Percentiles rank a stretch among this genome's conserved stretches.
Conservation (phyloP, 805 yeast species). For the Kodamaea laetipori region DNA sequence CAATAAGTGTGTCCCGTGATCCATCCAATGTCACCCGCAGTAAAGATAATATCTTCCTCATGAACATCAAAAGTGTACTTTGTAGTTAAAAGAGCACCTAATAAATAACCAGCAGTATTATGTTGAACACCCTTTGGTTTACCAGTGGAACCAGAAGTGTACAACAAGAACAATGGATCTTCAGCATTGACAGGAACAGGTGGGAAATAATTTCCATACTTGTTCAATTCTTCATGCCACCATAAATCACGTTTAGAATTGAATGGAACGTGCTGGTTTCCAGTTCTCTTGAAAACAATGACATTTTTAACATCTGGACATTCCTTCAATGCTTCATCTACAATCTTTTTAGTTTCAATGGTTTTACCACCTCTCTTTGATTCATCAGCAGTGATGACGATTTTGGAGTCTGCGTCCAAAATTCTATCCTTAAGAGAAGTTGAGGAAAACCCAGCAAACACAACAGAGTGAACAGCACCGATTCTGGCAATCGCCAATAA, state of each 20-base stretch:
- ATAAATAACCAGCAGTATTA: slow-evolving; percentile 88
- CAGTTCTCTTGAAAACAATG: slow-evolving; percentile 87
- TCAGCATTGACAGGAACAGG: slow-evolving; percentile 87
- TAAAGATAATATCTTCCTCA: slow-evolving; percentile 82
- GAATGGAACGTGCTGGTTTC: slow-evolving; percentile 70
- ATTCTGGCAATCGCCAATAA: slow-evolving; percentile 89
- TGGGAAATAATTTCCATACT: slow-evolving; percentile 82
- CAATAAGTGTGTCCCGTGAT: slow-evolving; percentile 98
- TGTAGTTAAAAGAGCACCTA: slow-evolving; percentile 90
- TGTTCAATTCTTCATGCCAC: slow-evolving; percentile 91
- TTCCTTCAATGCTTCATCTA: slow-evolving; percentile 85
- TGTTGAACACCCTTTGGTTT: slow-evolving; percentile 98
- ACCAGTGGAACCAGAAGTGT: slow-evolving; percentile 98
- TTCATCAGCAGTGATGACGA: slow-evolving; percentile 92
- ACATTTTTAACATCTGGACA: slow-evolving; percentile 80
- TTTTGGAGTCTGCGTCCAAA: slow-evolving; percentile 79
- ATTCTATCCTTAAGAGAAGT: slow-evolving; percentile 92
- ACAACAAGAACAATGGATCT: slow-evolving; percentile 92
- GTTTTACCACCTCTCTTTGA: slow-evolving; percentile 95
- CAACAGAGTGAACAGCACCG: slow-evolving; percentile 95
- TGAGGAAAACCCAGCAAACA: slow-evolving; percentile 95
- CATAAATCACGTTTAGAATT: slow-evolving; percentile 80
- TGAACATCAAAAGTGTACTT: slow-evolving; percentile 93
- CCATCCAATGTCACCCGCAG: slow-evolving; percentile 99
- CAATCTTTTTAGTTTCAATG: slow-evolving; percentile 89